A percentile compares a stretch with the other conserved stretches of the same genome.
Conservation (phyloP, 495 filamentous ascomycete genomes). For the Tuber borchii region DNA sequence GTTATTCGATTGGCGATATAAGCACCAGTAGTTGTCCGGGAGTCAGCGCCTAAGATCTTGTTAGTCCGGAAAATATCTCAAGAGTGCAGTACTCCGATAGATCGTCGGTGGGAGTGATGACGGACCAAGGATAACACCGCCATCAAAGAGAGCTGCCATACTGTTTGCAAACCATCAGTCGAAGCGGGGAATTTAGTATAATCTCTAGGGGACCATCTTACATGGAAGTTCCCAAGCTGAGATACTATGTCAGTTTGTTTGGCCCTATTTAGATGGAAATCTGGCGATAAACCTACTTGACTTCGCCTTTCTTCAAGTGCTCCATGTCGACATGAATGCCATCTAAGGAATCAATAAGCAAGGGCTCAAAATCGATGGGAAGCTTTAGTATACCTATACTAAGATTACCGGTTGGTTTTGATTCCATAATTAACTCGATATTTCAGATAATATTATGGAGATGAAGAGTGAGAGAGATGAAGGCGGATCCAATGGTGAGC, state of each 20-base stretch:
- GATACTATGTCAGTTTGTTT: constrained; percentile 38
- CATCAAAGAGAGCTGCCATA: constrained; percentile 94
- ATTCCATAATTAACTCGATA: constrained; percentile 30
- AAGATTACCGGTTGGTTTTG: constrained; percentile 40
- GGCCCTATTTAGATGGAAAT: constrained; percentile 34
- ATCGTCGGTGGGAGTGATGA: background rate
- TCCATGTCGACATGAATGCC: constrained; percentile 99
- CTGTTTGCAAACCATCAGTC: constrained; percentile 44
- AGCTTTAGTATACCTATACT: constrained; percentile 36
- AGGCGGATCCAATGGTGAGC: constrained; percentile 22
- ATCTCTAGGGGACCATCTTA: constrained; percentile 48
- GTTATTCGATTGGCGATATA: constrained; percentile 99
- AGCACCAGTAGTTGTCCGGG: constrained; percentile 94
- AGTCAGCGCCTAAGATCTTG: constrained; percentile 64
- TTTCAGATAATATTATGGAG: background rate
- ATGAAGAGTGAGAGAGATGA: constrained; percentile 23
- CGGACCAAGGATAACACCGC: constrained; percentile 83
- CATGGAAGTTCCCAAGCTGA: constrained; percentile 93
- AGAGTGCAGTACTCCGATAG: background rate
- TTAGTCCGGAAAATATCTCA: constrained; percentile 16
- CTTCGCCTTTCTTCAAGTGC: constrained; percentile 66
- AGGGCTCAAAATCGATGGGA: constrained; percentile 12
- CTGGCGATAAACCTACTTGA: constrained; percentile 60
- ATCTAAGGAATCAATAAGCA: constrained; percentile 55
- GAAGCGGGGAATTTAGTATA: constrained; percentile 10